Evolutionary conservation across 345 rosid genomes (phyloP).

Genomic region (Pelargonium nanum): DNA sequence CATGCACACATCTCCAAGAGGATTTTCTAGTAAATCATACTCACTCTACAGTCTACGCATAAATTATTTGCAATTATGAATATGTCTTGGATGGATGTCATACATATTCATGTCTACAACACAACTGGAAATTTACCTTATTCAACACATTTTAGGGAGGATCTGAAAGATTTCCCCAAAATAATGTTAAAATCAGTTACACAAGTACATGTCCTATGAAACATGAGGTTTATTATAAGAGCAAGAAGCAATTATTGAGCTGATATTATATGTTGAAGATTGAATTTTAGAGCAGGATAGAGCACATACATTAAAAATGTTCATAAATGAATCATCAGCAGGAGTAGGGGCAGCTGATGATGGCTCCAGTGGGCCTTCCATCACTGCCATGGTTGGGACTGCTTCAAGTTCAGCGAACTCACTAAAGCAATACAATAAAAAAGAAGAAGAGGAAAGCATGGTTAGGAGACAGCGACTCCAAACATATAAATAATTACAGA

Average conservation of each 20-base stretch:
- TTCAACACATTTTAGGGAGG: too few species aligned
- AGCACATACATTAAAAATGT: constrained; percentile 42
- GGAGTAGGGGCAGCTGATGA: constrained; percentile 28
- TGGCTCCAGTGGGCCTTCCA: constrained; percentile 57
- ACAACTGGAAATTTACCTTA: too few species aligned
- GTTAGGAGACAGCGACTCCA: not conserved
- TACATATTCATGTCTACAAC: too few species aligned
- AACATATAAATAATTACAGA: too few species aligned
- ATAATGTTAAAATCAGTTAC: not conserved
- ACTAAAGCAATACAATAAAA: constrained; percentile 18
- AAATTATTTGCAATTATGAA: too few species aligned
- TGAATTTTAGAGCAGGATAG: not conserved
- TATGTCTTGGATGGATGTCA: too few species aligned
- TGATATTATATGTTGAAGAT: not conserved
- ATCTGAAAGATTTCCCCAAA: not conserved
- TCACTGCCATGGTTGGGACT: constrained; percentile 39
- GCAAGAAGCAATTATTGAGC: not conserved
- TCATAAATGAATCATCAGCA: constrained; percentile 48
- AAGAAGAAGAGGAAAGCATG: not conserved
- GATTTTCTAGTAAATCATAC: too few species aligned
- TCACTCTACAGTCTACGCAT: too few species aligned
- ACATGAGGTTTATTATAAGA: not conserved
- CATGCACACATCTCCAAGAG: too few species aligned
- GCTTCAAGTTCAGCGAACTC: constrained; percentile 66
- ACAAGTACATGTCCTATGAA: not conserved